phyloP scores from a whole-genome alignment of 352 stramenopile species.

The Phytopythium cucurbitacearum region DNA sequence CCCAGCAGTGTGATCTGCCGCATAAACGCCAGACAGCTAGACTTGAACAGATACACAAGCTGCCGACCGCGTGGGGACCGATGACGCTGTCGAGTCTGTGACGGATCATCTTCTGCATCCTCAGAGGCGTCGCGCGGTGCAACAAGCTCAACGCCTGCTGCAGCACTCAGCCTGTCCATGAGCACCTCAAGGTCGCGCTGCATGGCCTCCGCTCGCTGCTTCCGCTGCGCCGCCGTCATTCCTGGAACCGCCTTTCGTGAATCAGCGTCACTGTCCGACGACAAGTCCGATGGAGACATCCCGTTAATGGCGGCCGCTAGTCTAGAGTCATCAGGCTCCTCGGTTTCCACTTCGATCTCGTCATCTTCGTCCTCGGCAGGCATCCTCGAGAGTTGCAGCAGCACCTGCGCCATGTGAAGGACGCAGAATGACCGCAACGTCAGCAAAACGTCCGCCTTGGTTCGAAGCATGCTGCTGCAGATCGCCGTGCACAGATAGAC shows the following conservation, averaged over 20 bases:
- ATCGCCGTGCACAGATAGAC: slow-evolving; percentile 72
- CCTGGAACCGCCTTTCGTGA: neutral
- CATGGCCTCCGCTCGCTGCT: slow-evolving; percentile 29
- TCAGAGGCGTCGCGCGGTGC: slow-evolving; percentile 8
- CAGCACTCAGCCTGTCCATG: slow-evolving; percentile 41
- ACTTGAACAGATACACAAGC: slow-evolving; percentile 69
- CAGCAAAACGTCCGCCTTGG: slow-evolving; percentile 74
- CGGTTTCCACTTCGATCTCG: slow-evolving; percentile 11
- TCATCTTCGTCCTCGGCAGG: slow-evolving; percentile 57
- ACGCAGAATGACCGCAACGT: slow-evolving; percentile 76
- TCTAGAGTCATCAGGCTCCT: slow-evolving; percentile 3
- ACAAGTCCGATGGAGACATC: slow-evolving; percentile 1
- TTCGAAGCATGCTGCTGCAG: slow-evolving; percentile 73
- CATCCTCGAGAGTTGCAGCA: slow-evolving; percentile 57
- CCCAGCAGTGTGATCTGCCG: slow-evolving; percentile 72
- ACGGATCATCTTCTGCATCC: neutral
- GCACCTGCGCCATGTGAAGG: slow-evolving; percentile 74
- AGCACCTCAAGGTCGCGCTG: slow-evolving; percentile 42
- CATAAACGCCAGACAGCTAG: slow-evolving; percentile 70
- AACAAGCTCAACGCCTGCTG: slow-evolving; percentile 37
- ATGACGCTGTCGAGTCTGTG: neutral
- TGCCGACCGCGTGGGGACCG: slow-evolving; percentile 39
- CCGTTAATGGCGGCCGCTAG: neutral
- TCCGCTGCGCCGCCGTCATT: neutral
- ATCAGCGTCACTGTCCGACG: slow-evolving; percentile 6